Base-by-base conservation (phyloP, 257 asterid genomes). In the Nyctanthes arbortristis region DNA sequence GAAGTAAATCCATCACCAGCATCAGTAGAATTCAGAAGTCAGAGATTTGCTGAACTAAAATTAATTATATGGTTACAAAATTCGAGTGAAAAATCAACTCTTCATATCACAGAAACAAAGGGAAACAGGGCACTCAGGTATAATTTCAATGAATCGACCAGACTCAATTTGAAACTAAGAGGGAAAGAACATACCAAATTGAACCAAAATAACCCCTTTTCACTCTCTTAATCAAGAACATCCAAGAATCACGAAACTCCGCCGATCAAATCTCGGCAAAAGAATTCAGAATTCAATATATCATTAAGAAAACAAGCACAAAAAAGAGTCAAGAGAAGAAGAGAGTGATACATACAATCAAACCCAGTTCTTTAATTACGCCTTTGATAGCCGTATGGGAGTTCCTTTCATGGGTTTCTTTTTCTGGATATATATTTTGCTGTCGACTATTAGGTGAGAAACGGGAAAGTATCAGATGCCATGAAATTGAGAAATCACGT, bases 381-480 rank as follows among this genome's bases (percentile, higher is more conserved):
- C 11, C 59, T 61, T 36, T 69, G 78, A 75, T 72, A 67, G 61
- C 76, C 70, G 64, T 29, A 14, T 31, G 47, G 40, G 39, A 39
- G 32, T 27, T 68, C 52, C 7, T 11, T 35, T 35, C 12, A 29
- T 34, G 63, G 49, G 77, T 61, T 74, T n/a, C n/a, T n/a, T n/a
- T n/a, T 63, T 72, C 60, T 22, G 71, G 39, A 40, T 45, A 13
- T 11, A 24, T 37, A 22, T 12, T 29, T 25, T 4, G 54, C 29
- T 40, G n/a, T 20, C 32, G 79, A 70, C 74, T 71, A 68, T 60
- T 33, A 61, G 75, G 73, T 0, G 16, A 22, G 31, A 52, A 66
- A 63, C 78, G 78, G 66, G 75, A 75, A 74, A 81, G 81, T 69
- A 81, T 76, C 56, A 57, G 81, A 70, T 82, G 78, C 84, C 30